Evolutionary conservation across 2,329 filamentous ascomycete species (phyloP).

Genomic region (Verticillium nubilum): DNA sequence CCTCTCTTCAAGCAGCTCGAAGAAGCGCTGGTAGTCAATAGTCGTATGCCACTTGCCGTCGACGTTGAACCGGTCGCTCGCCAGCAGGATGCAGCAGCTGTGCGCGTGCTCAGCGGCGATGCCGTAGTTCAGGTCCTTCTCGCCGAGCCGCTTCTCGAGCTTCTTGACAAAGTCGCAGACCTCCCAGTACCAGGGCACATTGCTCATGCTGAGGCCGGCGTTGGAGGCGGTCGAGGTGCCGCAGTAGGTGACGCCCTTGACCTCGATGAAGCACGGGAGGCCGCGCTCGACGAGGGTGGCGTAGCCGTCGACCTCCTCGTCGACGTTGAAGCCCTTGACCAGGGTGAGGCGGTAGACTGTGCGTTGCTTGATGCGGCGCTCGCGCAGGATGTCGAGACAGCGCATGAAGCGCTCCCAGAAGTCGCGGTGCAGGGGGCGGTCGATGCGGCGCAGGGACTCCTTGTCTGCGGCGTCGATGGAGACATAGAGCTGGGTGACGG

Average conservation of each 20-base stretch:
- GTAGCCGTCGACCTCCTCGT: constrained; percentile 87
- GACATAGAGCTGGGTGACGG: constrained; percentile 93
- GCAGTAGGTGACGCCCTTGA: constrained; percentile 97
- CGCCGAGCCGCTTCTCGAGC: constrained; percentile 62
- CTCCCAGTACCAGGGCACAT: constrained; percentile 94
- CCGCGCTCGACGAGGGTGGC: constrained; percentile 82
- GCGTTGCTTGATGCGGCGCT: constrained; percentile 77
- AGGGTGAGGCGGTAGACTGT: constrained; percentile 94
- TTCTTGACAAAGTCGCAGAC: constrained; percentile 76
- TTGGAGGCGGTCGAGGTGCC: constrained; percentile 80
- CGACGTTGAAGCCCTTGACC: constrained; percentile 97
- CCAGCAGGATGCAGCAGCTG: constrained; percentile 86
- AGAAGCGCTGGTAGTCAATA: constrained; percentile 89
- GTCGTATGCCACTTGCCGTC: constrained; percentile 82
- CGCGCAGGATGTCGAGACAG: constrained; percentile 83
- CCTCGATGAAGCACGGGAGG: constrained; percentile 85
- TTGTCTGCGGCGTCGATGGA: constrained; percentile 92
- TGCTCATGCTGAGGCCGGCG: constrained; percentile 91
- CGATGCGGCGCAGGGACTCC: constrained; percentile 81
- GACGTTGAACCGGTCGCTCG: constrained; percentile 71
- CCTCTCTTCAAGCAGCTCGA: constrained; percentile 70
- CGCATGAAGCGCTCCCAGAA: constrained; percentile 96
- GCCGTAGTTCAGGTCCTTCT: constrained; percentile 73
- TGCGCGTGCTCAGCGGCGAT: constrained; percentile 94
- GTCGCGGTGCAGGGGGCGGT: constrained; percentile 86